Evolutionary conservation across 306 rosid genomes (phyloP).

Genomic region (Cyamopsis tetragonoloba): DNA sequence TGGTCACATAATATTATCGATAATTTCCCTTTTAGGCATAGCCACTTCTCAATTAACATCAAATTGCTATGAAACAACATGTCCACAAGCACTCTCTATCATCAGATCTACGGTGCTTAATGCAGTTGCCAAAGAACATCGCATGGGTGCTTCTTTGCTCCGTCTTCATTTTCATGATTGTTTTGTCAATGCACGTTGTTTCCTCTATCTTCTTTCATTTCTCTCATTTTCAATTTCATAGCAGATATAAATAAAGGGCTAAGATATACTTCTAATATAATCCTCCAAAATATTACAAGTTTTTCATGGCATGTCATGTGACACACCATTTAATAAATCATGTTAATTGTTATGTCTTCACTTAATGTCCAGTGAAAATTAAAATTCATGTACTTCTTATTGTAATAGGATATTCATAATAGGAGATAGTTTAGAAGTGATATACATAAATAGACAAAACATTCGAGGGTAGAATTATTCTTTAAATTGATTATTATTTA

Average conservation of each 20-base stretch:
- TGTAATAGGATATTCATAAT: too few species aligned
- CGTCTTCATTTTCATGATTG: conserved; percentile 53
- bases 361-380: too few species aligned
- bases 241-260: not conserved
- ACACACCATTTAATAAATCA: too few species aligned
- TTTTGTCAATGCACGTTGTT: conserved; percentile 42
- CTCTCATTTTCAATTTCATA: conserved; percentile 1
- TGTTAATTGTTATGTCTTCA: too few species aligned
- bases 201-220: not conserved
- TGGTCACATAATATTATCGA: not conserved
- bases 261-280: too few species aligned
- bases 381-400: too few species aligned
- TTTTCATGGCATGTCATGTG: too few species aligned
- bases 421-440: too few species aligned
- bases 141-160: conserved; percentile 57
- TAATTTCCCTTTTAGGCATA: conserved; percentile 17
- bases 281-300: too few species aligned
- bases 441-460: too few species aligned
- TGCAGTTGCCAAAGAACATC: conserved; percentile 45
- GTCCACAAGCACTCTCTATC: conserved; percentile 34
- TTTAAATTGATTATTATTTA: not conserved
- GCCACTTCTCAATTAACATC: conserved; percentile 29
- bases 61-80: conserved; percentile 23
- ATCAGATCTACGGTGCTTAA: conserved; percentile 26
- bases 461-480: too few species aligned